phyloP scores from a whole-genome alignment of 768 basidiomycete species.

The Termitomyces sp. region DNA sequence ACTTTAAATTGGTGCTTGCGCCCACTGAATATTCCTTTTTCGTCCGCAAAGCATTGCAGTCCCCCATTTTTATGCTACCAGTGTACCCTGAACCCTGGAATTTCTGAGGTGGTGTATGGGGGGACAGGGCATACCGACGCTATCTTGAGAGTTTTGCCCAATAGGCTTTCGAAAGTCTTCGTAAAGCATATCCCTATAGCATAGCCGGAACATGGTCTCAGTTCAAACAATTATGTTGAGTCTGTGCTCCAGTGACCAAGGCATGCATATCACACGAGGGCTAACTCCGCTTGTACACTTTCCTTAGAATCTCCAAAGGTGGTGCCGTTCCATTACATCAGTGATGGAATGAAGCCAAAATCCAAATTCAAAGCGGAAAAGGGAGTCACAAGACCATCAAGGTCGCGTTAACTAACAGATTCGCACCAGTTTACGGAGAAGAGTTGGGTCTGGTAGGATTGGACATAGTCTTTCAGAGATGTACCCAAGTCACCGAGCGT shows the following conservation, averaged over 20 bases:
- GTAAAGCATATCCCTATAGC: neutral
- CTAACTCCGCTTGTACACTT: too few species aligned
- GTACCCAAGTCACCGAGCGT: constrained; percentile 97
- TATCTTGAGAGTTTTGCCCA: neutral
- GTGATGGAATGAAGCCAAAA: neutral
- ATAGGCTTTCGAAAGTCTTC: neutral
- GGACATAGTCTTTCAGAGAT: constrained; percentile 87
- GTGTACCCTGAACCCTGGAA: neutral
- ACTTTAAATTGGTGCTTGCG: neutral
- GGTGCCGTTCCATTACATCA: neutral
- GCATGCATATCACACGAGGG: too few species aligned
- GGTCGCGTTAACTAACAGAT: neutral
- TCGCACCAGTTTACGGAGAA: neutral
- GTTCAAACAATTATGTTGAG: too few species aligned
- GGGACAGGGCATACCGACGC: neutral
- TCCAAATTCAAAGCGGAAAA: neutral
- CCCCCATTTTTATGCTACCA: neutral
- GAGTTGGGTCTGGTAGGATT: constrained; percentile 77
- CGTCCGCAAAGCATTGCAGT: neutral
- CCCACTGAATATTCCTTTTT: neutral
- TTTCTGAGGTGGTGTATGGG: neutral
- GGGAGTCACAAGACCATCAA: neutral
- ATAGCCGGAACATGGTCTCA: neutral
- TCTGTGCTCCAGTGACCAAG: too few species aligned
- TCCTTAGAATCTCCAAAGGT: neutral